These are phyloP conservation scores for Termitomyces sp. DNA, from an alignment of 768 basidiomycete genomes.

Conservation along the genomic window DNA sequence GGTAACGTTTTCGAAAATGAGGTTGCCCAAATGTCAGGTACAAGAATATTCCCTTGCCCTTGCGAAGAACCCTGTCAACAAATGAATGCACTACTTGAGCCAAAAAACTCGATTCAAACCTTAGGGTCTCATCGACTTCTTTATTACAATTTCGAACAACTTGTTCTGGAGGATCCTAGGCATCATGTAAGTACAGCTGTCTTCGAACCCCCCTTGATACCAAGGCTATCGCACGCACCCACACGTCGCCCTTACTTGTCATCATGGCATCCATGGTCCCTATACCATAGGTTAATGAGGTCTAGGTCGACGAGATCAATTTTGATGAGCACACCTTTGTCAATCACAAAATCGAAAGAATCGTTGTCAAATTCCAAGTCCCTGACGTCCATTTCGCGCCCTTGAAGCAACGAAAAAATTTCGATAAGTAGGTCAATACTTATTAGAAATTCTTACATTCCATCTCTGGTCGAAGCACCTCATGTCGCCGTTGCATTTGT, in stretches of 20 bases:
- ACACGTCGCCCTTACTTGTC: constrained; percentile 76
- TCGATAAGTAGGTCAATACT: neutral
- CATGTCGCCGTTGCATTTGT: constrained; percentile 61
- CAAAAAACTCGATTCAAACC: constrained; percentile 32
- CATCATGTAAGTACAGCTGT: constrained; percentile 19
- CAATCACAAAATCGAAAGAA: constrained; percentile 76
- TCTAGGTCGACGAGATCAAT: neutral
- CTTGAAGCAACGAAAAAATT: constrained; percentile 27
- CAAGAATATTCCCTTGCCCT: constrained; percentile 54
- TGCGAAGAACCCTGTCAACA: constrained; percentile 53
- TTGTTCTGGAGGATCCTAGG: constrained; percentile 63
- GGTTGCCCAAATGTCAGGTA: constrained; percentile 90
- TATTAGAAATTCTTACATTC: constrained; percentile 41
- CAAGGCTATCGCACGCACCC: constrained; percentile 41
- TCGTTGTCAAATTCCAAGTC: constrained; percentile 52
- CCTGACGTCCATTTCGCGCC: constrained; percentile 84
- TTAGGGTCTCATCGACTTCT: constrained; percentile 72
- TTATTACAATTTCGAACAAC: constrained; percentile 65
- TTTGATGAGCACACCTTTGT: constrained; percentile 49
- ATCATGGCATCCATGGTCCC: constrained; percentile 91
- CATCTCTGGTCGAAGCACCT: constrained; percentile 54
- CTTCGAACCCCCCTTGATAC: neutral
- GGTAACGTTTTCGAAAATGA: constrained; percentile 73
- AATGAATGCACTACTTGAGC: neutral
- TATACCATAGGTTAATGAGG: constrained; percentile 5